Conservation (phyloP, 1,139 yeast genomes). For the Suzukiozyma palmioleophila region DNA sequence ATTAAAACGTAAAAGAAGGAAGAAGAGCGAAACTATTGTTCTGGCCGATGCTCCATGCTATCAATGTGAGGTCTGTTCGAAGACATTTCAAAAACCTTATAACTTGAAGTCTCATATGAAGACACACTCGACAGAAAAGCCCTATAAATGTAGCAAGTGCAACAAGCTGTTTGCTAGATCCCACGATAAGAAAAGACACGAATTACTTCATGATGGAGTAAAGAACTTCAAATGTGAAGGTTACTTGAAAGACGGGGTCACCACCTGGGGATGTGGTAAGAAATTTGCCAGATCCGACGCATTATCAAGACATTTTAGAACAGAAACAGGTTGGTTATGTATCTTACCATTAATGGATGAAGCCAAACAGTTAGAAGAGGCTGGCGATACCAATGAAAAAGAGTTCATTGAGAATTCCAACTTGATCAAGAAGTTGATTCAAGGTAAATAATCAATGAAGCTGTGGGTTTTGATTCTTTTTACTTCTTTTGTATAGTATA, state of each 20-base stretch:
- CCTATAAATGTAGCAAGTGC: constrained; percentile 47
- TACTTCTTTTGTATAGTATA: background rate
- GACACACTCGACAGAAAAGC: constrained; percentile 54
- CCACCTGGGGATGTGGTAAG: constrained; percentile 59
- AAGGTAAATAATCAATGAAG: constrained; percentile 11
- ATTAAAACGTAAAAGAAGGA: constrained; percentile 30
- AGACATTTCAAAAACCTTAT: constrained; percentile 50
- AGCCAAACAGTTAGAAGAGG: constrained; percentile 24
- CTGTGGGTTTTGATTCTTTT: background rate
- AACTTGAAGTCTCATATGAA: constrained; percentile 53
- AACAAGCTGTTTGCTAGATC: constrained; percentile 50
- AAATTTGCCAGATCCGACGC: constrained; percentile 57
- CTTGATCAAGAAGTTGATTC: constrained; percentile 16
- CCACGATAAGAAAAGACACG: constrained; percentile 57
- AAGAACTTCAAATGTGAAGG: constrained; percentile 57
- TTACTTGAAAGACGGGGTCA: constrained; percentile 43
- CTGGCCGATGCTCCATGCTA: constrained; percentile 15
- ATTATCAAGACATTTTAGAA: constrained; percentile 51
- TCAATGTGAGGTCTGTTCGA: constrained; percentile 46
- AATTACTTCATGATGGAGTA: constrained; percentile 48
- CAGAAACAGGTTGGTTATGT: constrained; percentile 58
- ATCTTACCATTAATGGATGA: constrained; percentile 54
- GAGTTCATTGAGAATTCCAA: constrained; percentile 15
- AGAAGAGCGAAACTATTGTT: constrained; percentile 8
- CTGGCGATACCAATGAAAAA: constrained; percentile 2